Evolutionary conservation across 371 early-diverging fungal species (phyloP), one percentile per base, ranked within the genome.

Genomic region (Apophysomyces variabilis): DNA sequence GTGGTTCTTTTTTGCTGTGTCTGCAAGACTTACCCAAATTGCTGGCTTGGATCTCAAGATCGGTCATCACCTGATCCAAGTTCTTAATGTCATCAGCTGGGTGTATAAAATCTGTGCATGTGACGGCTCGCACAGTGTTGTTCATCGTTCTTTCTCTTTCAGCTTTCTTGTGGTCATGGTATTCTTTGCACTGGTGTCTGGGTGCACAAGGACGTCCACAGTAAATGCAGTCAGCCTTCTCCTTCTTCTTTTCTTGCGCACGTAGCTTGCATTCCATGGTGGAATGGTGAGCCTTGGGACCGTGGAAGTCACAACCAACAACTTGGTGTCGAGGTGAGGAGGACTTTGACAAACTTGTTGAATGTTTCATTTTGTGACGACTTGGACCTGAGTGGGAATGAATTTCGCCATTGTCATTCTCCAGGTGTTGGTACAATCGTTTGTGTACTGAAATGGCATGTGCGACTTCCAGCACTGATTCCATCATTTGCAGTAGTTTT

Each of bases 61-160:
- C 43, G 43, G 43, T 43, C 43, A 43, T 43, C 43, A 43, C 43
- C 43, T 43, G 43, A 43, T 43, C 43, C 43, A 43, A 14, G 43
- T 43, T 43, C 1, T 43, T 2, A 14, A 43, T 43, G 43, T 43
- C 43, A 14, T 43, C 43, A 43, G 43, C 43, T 8, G 43, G 43
- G 43, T 43, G 43, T 43, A 1, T 8, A 2, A 11, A 43, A 43
- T 14, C 43, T 43, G 43, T 43, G 43, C 43, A 14, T 43, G 43
- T 43, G 43, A 43, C 43, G 43, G 43, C 43, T 11, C 43, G 43
- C 43, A 43, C 43, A 14, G 43, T 43, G 43, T 43, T 43, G 43
- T 43, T 43, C 14, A 2, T 1, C 43, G 11, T 43, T 43, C 14
- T 14, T 43, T 43, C 14, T 43, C 14, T 43, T 2, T 43, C 14